phyloP scores from a whole-genome alignment of 176 grass and related monocot genomes.

The Miscanthus lutarioriparius region DNA sequence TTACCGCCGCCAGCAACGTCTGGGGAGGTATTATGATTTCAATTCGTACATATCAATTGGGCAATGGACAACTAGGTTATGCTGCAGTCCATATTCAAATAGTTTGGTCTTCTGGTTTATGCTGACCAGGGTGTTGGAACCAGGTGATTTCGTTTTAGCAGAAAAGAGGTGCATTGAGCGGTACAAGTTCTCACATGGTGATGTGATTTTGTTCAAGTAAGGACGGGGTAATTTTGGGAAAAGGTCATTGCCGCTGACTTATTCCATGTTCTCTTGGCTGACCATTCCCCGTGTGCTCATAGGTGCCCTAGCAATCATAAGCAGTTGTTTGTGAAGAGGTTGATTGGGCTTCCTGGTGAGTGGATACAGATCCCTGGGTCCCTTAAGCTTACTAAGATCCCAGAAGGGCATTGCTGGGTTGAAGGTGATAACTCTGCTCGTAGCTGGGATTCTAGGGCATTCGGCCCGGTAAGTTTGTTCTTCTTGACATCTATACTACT shows the following conservation, averaged over 20 bases:
- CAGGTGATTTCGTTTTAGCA: slow-evolving; percentile 62
- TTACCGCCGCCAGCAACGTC: slow-evolving; percentile 40
- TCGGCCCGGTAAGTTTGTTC: slow-evolving; percentile 69
- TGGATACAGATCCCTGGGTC: slow-evolving; percentile 64
- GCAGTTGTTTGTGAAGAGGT: slow-evolving; percentile 59
- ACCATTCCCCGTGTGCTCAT: neutral
- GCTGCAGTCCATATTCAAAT: slow-evolving; percentile 1
- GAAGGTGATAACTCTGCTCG: slow-evolving; percentile 81
- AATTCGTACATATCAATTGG: slow-evolving; percentile 5
- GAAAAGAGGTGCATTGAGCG: slow-evolving; percentile 59
- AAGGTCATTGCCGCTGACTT: neutral
- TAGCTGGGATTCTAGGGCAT: slow-evolving; percentile 83
- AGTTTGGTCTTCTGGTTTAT: slow-evolving; percentile 7
- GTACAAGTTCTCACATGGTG: slow-evolving; percentile 79
- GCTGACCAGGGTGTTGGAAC: slow-evolving; percentile 52
- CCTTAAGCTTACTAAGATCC: slow-evolving; percentile 60
- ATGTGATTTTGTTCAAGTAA: slow-evolving; percentile 80
- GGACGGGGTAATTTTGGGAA: neutral
- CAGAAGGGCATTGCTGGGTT: slow-evolving; percentile 87
- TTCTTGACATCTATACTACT: neutral
- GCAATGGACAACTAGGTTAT: neutral
- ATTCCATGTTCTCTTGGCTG: neutral
- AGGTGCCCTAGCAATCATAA: slow-evolving; percentile 71
- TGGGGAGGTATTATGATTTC: slow-evolving; percentile 48
- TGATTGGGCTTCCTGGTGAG: slow-evolving; percentile 88